These are phyloP conservation scores for Ensete glaucum DNA, from an alignment of 176 grass and related monocot species.

Conservation along the genomic window DNA sequence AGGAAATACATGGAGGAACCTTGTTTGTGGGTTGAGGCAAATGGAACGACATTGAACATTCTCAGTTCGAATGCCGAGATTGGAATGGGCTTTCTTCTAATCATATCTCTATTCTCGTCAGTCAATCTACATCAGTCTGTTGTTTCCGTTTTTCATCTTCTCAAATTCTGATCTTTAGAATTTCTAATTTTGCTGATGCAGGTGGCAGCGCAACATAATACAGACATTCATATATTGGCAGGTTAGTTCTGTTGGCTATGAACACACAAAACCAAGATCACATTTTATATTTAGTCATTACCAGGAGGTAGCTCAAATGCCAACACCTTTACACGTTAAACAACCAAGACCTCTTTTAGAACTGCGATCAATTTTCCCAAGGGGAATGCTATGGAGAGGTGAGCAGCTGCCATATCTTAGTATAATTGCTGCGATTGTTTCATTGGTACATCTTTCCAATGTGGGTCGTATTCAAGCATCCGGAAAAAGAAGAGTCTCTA, in stretches of 20 bases:
- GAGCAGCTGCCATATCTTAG: too few species aligned
- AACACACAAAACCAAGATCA: not conserved
- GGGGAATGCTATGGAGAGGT: too few species aligned
- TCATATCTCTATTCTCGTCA: slow-evolving; percentile 84
- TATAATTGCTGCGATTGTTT: too few species aligned
- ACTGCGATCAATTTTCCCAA: too few species aligned
- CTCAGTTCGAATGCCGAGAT: slow-evolving; percentile 78
- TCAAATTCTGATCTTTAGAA: not conserved
- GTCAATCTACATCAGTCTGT: slow-evolving; percentile 31
- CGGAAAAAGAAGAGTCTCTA: too few species aligned
- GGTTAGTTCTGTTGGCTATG: slow-evolving; percentile 36
- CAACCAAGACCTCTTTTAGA: too few species aligned
- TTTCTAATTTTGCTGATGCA: slow-evolving; percentile 38
- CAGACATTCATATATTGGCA: slow-evolving; percentile 99
- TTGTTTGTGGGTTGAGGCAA: slow-evolving; percentile 76
- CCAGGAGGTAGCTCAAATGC: too few species aligned
- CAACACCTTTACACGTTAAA: too few species aligned
- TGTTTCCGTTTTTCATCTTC: not conserved
- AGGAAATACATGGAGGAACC: slow-evolving; percentile 83
- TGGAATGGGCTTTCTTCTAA: slow-evolving; percentile 76
- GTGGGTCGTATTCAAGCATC: too few species aligned
- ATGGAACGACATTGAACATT: slow-evolving; percentile 53
- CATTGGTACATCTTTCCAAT: too few species aligned
- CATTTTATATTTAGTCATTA: too few species aligned
- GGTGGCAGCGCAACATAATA: slow-evolving; percentile 76